These are phyloP conservation scores for Ogataea zsoltii DNA, from an alignment of 805 yeast species.

Conservation along the genomic window DNA sequence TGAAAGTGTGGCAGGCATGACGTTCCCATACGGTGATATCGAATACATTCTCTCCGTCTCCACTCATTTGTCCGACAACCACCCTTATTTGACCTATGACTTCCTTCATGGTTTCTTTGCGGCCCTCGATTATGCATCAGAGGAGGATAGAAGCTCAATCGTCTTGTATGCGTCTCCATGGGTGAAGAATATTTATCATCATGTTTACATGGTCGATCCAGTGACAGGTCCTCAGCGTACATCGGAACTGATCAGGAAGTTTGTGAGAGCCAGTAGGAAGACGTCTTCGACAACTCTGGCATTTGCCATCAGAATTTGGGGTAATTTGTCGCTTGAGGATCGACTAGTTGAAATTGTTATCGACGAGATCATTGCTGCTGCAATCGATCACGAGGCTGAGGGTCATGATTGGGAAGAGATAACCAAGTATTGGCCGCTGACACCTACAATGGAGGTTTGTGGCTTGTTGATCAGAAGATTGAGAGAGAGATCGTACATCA, in stretches of 20 bases:
- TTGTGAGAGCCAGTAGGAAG: slow-evolving; percentile 57
- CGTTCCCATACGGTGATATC: slow-evolving; percentile 68
- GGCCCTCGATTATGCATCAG: slow-evolving; percentile 45
- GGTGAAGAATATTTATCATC: slow-evolving; percentile 63
- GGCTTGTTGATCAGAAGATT: slow-evolving; percentile 62
- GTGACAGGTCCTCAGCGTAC: slow-evolving; percentile 61
- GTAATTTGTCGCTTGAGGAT: slow-evolving; percentile 60
- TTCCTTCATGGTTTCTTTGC: slow-evolving; percentile 51
- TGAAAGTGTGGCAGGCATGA: slow-evolving; percentile 55
- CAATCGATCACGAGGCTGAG: slow-evolving; percentile 77
- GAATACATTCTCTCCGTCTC: slow-evolving; percentile 61
- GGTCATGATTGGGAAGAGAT: slow-evolving; percentile 67
- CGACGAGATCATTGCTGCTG: slow-evolving; percentile 73
- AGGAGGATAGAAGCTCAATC: slow-evolving; percentile 38
- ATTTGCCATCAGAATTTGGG: slow-evolving; percentile 67
- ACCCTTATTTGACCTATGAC: slow-evolving; percentile 62
- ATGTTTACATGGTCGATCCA: slow-evolving; percentile 55
- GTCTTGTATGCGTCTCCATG: slow-evolving; percentile 68
- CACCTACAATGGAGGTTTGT: slow-evolving; percentile 74
- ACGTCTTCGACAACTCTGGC: slow-evolving; percentile 50
- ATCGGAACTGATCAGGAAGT: slow-evolving; percentile 58
- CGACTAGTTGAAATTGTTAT: slow-evolving; percentile 56
- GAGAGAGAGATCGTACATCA: slow-evolving; percentile 51
- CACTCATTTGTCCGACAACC: slow-evolving; percentile 50
- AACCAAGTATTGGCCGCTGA: slow-evolving; percentile 58